Evolutionary conservation across 2,329 filamentous ascomycete genomes (phyloP).

Genomic region (Beauveria sp.): DNA sequence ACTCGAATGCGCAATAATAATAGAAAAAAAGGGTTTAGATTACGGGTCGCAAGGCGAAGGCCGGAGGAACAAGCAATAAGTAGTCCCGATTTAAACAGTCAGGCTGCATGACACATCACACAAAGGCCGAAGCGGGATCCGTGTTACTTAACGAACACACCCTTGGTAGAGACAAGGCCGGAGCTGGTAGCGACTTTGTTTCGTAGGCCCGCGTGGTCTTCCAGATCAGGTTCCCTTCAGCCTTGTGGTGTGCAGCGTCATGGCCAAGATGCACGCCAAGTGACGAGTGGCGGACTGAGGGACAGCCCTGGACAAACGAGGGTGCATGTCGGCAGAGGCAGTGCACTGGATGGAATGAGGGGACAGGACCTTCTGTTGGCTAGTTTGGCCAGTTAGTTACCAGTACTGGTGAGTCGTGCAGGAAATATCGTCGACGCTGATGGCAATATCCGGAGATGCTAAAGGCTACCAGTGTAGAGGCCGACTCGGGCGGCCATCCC

Average conservation of each 20-base stretch:
- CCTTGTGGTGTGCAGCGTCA: not conserved
- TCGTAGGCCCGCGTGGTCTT: not conserved
- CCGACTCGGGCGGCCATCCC: too few species aligned
- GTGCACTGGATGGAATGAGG: too few species aligned
- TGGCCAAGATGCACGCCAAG: conserved; percentile 4
- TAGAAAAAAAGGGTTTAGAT: not conserved
- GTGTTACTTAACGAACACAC: too few species aligned
- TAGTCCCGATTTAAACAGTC: conserved; percentile 5
- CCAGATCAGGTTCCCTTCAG: conserved; percentile 9
- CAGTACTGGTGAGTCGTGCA: too few species aligned
- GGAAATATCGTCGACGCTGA: too few species aligned
- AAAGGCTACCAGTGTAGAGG: too few species aligned
- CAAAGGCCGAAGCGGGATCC: not conserved
- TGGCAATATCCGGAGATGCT: too few species aligned
- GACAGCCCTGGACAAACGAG: conserved; percentile 3
- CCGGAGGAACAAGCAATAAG: not conserved
- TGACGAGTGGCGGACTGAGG: not conserved
- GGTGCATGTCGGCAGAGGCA: not conserved
- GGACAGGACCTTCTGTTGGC: too few species aligned
- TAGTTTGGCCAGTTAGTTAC: too few species aligned
- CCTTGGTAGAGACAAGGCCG: too few species aligned
- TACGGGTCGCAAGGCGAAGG: not conserved
- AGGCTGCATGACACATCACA: conserved; percentile 7
- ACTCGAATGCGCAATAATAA: not conserved
- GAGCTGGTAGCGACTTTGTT: not conserved